Base-by-base conservation (phyloP, 257 asterid species). In the Jaltomata sinuosa region DNA sequence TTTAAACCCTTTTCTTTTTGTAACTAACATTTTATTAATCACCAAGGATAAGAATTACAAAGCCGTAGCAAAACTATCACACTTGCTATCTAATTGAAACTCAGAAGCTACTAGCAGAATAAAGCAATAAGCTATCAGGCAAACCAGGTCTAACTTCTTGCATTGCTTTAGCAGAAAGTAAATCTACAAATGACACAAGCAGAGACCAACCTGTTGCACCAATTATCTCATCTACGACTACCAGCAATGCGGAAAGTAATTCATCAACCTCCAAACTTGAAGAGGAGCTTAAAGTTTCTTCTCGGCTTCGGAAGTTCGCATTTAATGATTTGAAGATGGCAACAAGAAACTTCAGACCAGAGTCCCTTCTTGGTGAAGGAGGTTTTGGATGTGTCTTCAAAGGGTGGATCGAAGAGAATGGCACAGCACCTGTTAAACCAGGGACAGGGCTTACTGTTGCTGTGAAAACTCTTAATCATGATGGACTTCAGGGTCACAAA, bases 371-470 rank as follows among this genome's bases (percentile, higher is more conserved):
- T 68, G 99, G 99, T 71, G 99, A 96, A 90, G 99, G 99, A 52
- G 99, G 99, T 19, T 96, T 96, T 55, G 99, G 99, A 55, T 96
- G 99, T 85, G 99, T 96, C 40, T 96, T 96, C 87, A 96, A 96
- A 83, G 99, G 99, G 36, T 96, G 99, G 99, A 94, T 96, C 29
- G 99, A 96, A 91, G 98, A 96, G 89, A 93, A 94, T n/a, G 99
- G 99, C 34, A 96, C 99, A 5, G 98, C 98, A 27, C 99, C 99
- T 9, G 99, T 96, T 67, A 96, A 94, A 89, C 98, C 99, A 27
- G 99, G 99, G 81, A 96, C 98, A 10, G 99, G 99, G 38, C 97
- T 96, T 83, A 96, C 99, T 7, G 98, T 96, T 71, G 99, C 99
- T 49, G 99, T 96, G 86, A 96, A 96, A 84, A 96, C 98, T 84